phyloP scores from a whole-genome alignment of 2,329 filamentous ascomycete genomes.

The Diaporthe nobilis region DNA sequence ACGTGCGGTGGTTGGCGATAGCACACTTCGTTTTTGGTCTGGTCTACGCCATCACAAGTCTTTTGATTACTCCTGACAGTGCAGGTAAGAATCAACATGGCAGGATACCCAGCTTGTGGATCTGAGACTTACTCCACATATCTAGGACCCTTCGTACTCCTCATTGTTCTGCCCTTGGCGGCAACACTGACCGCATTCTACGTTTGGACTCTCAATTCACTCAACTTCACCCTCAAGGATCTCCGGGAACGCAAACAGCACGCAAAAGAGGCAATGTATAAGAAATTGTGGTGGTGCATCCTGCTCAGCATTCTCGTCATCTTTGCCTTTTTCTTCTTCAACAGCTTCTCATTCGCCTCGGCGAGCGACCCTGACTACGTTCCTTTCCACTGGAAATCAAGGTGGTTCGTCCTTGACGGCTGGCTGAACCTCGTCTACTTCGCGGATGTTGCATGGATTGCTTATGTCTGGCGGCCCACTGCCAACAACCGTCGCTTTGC shows the following conservation, averaged over 20 bases:
- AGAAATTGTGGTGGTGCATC: slow-evolving; percentile 98
- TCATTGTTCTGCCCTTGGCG: slow-evolving; percentile 93
- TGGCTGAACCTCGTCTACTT: slow-evolving; percentile 98
- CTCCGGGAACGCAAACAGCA: slow-evolving; percentile 94
- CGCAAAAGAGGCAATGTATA: slow-evolving; percentile 95
- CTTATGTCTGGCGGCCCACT: slow-evolving; percentile 96
- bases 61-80: slow-evolving; percentile 89
- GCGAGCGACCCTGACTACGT: slow-evolving; percentile 89
- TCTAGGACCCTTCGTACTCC: slow-evolving; percentile 85
- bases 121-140: slow-evolving; percentile 1
- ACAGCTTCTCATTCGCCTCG: slow-evolving; percentile 94
- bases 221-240: slow-evolving; percentile 96
- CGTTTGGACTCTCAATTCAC: slow-evolving; percentile 97
- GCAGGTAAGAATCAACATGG: slow-evolving; percentile 67
- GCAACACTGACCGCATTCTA: slow-evolving; percentile 97
- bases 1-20: slow-evolving; percentile 90
- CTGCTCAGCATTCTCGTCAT: slow-evolving; percentile 93
- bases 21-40: slow-evolving; percentile 96
- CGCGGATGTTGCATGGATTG: slow-evolving; percentile 91
- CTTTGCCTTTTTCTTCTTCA: slow-evolving; percentile 98
- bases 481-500: slow-evolving; percentile 97
- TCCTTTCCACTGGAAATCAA: slow-evolving; percentile 95
- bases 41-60: slow-evolving; percentile 90
- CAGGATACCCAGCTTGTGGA: background rate
- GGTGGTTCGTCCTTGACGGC: slow-evolving; percentile 97